phyloP scores from a whole-genome alignment of 257 asterid genomes.

The Lithospermum erythrorhizon region DNA sequence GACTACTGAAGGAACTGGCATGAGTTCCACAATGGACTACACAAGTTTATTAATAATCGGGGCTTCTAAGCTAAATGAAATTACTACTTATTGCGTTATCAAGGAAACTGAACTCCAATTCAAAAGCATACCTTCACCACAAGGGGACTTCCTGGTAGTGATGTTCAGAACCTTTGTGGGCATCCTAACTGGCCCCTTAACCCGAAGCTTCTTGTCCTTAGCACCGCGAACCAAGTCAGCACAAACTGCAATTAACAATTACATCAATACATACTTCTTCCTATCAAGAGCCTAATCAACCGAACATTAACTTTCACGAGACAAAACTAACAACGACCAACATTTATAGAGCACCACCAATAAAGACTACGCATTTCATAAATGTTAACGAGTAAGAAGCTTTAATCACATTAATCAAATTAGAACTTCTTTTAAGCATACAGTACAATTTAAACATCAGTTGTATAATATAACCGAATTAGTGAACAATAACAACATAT shows the following conservation, averaged over 20 bases:
- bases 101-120: no score
- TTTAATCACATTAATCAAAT: no score
- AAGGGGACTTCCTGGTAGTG: no score
- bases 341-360: neutral
- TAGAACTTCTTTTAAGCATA: neutral
- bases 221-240: no score
- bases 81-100: neutral
- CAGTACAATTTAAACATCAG: no score
- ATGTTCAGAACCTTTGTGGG: no score
- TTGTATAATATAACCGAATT: no score
- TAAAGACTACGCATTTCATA: neutral
- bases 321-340: no score
- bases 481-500: no score
- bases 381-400: neutral
- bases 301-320: neutral
- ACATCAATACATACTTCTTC: neutral
- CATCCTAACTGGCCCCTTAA: no score
- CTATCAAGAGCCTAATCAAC: neutral
- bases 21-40: neutral
- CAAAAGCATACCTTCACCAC: no score
- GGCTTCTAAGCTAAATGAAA: neutral
- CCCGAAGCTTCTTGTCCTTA: no score
- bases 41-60: neutral
- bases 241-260: slow-evolving; percentile 22
- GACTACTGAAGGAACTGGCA: neutral